Conservation (phyloP, 805 yeast genomes). For the Saccharomycopsis vini region DNA sequence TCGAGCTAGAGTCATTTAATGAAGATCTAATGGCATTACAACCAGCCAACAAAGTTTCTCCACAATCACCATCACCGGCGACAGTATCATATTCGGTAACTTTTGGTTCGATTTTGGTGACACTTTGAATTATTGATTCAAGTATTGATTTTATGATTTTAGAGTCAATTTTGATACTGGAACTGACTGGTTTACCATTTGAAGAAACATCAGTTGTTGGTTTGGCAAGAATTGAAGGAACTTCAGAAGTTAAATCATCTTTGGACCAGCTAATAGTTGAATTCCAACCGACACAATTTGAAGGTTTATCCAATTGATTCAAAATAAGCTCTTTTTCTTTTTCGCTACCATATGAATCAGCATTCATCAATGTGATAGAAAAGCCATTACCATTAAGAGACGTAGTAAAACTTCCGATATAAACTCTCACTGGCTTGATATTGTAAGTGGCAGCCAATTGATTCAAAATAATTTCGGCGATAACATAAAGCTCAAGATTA, state of each 20-base stretch:
- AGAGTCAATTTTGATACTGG: constrained; percentile 26
- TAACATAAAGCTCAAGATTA: constrained; percentile 64
- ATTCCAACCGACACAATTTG: constrained; percentile 78
- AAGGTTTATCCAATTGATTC: constrained; percentile 56
- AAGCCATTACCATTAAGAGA: constrained; percentile 91
- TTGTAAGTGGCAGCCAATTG: constrained; percentile 43
- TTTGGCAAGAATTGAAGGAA: constrained; percentile 21
- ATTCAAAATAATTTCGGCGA: constrained; percentile 50
- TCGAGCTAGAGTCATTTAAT: constrained; percentile 33
- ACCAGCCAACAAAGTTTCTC: constrained; percentile 80
- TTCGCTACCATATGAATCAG: constrained; percentile 38
- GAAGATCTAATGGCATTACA: constrained; percentile 60
- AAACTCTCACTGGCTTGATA: constrained; percentile 57
- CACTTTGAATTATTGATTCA: constrained; percentile 39
- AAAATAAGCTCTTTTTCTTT: constrained; percentile 38
- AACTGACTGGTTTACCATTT: constrained; percentile 30
- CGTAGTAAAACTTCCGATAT: constrained; percentile 76
- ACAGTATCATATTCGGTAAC: constrained; percentile 78
- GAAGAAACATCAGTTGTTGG: constrained; percentile 19
- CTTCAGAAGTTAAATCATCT: constrained; percentile 22
- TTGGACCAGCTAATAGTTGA: constrained; percentile 20
- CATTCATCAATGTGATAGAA: constrained; percentile 72
- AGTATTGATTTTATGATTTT: constrained; percentile 29
- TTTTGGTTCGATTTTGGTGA: constrained; percentile 65
- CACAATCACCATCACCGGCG: constrained; percentile 98